Conservation (phyloP, 768 basidiomycete genomes). For the Lactarius trivialis region DNA sequence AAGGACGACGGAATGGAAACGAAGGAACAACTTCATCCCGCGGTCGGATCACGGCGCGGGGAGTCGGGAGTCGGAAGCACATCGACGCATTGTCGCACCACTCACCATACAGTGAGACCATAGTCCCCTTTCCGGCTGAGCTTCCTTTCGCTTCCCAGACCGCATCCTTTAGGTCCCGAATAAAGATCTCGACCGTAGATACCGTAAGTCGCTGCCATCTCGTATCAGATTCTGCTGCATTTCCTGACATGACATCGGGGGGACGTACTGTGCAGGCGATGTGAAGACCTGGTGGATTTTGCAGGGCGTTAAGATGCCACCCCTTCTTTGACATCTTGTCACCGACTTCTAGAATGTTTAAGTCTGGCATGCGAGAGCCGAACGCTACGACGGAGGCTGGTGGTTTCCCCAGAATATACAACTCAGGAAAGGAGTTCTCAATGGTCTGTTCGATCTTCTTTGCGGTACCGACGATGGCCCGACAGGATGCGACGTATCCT, state of each 20-base stretch:
- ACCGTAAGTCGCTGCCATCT: constrained; percentile 68
- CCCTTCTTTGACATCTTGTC: constrained; percentile 81
- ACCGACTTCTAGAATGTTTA: constrained; percentile 84
- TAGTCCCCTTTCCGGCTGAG: constrained; percentile 69
- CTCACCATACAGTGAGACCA: constrained; percentile 89
- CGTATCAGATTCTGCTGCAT: not conserved
- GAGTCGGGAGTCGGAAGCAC: not conserved
- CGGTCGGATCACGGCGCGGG: not conserved
- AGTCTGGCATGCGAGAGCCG: constrained; percentile 40
- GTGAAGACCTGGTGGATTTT: constrained; percentile 76
- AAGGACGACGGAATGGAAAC: too few relatives aligned
- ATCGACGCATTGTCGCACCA: constrained; percentile 6
- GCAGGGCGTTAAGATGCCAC: constrained; percentile 88
- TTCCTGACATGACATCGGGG: not conserved
- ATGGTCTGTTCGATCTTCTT: constrained; percentile 66
- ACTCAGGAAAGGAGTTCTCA: constrained; percentile 61
- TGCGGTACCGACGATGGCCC: constrained; percentile 69
- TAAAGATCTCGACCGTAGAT: constrained; percentile 63
- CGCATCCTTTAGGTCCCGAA: constrained; percentile 76
- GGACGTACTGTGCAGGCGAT: constrained; percentile 83
- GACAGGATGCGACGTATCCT: constrained; percentile 85
- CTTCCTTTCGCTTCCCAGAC: constrained; percentile 62
- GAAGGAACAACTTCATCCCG: too few relatives aligned
- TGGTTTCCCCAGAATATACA: constrained; percentile 86
- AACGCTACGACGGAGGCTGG: constrained; percentile 90